Percentiles rank a stretch among this genome's conserved stretches.
phyloP scores from a whole-genome alignment of 345 rosid genomes.

The Schrenkiella parvula region DNA sequence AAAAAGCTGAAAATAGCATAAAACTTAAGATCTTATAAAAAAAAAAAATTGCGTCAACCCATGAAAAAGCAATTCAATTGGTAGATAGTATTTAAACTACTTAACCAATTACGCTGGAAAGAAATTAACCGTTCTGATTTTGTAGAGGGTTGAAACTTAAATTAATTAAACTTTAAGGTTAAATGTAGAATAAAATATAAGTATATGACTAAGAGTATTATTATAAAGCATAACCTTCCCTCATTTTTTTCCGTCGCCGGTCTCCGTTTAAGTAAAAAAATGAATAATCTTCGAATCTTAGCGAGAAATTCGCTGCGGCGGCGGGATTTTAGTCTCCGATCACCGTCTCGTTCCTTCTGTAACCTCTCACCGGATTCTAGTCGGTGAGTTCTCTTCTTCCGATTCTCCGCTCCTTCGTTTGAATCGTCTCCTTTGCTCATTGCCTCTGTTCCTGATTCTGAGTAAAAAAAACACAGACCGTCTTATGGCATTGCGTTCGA shows the following conservation, averaged over 20 bases:
- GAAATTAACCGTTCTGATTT: not conserved
- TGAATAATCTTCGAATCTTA: constrained; percentile 25
- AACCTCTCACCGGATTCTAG: constrained; percentile 19
- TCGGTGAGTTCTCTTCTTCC: constrained; percentile 14
- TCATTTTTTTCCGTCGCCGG: not conserved
- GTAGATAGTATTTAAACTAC: too few species aligned
- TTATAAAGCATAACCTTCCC: too few species aligned
- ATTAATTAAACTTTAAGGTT: not conserved
- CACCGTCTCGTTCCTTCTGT: constrained; percentile 22
- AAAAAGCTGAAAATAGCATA: too few species aligned
- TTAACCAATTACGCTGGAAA: not conserved
- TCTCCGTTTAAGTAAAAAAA: not conserved
- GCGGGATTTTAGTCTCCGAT: constrained; percentile 17
- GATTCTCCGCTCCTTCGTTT: not conserved
- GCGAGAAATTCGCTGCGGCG: constrained; percentile 28
- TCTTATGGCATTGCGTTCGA: constrained; percentile 80
- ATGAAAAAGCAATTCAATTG: too few species aligned
- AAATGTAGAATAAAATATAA: not conserved
- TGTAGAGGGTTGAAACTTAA: not conserved
- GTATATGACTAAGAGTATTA: not conserved
- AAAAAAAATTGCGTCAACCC: too few species aligned
- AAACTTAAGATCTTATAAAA: too few species aligned
- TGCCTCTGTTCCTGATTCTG: not conserved
- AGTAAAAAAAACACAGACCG: constrained; percentile 31
- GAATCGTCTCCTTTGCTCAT: too few species aligned